These are phyloP conservation scores for Aristolochia contorta DNA, from an alignment of 164 flowering plant genomes.

Conservation along the genomic window DNA sequence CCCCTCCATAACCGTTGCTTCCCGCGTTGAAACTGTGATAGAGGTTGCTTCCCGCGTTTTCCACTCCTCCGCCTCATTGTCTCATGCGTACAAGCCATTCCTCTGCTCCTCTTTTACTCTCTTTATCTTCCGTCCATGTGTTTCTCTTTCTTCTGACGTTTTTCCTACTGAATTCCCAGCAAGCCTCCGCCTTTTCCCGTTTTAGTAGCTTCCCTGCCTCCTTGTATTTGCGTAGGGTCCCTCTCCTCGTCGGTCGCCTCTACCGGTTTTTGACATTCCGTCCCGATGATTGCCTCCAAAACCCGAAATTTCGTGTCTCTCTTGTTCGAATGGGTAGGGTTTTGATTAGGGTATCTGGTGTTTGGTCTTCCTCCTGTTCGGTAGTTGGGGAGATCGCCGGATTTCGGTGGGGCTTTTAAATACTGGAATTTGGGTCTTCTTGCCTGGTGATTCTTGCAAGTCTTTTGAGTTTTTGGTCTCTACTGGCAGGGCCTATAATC, in stretches of 20 bases:
- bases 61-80: constrained; percentile 5
- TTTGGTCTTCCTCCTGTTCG: neutral
- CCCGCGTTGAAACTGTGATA: constrained; percentile 11
- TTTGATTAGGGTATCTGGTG: neutral
- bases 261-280: neutral
- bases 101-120: neutral
- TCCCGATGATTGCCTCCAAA: neutral
- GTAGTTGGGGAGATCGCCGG: constrained; percentile 1
- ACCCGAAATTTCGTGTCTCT: neutral
- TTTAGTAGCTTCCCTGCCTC: neutral
- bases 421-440: too few species aligned
- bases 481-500: too few species aligned
- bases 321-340: neutral
- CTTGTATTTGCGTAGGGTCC: neutral
- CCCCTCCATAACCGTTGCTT: constrained; percentile 9
- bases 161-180: too few species aligned
- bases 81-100: constrained; percentile 19
- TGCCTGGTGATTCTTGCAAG: too few species aligned
- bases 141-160: neutral
- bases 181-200: neutral
- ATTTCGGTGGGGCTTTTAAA: neutral
- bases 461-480: too few species aligned
- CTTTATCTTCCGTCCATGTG: neutral
- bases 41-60: constrained; percentile 17
- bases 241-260: neutral